Conservation (phyloP, 116 monocot genomes). For the Dioscorea cayenensis region DNA sequence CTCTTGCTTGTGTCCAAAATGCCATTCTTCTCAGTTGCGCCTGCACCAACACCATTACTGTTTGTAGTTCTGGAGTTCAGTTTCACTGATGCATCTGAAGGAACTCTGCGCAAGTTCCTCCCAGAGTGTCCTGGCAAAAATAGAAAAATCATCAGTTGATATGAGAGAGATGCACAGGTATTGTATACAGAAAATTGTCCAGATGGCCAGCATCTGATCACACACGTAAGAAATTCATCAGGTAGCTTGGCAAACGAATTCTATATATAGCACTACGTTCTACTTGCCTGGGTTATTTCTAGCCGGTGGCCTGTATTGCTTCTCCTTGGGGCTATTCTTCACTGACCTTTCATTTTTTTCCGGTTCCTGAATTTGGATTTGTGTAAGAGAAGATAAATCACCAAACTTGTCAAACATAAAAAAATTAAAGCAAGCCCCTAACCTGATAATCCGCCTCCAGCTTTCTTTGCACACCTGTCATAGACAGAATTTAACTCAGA, state of each 20-base stretch:
- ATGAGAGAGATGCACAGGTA: neutral
- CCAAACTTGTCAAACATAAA: neutral
- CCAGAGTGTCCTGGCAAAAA: conserved; percentile 7
- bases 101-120: conserved; percentile 15
- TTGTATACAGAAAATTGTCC: neutral
- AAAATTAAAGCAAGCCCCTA: neutral
- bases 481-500: neutral
- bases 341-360: conserved; percentile 16
- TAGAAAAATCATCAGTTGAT: neutral
- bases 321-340: conserved; percentile 22
- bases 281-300: conserved; percentile 22
- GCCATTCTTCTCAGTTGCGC: conserved; percentile 1
- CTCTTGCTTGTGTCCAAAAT: conserved; percentile 2
- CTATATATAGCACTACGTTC: neutral
- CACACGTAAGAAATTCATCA: too few species aligned
- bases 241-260: too few species aligned
- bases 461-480: conserved; percentile 49
- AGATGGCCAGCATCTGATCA: neutral
- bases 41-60: conserved; percentile 16
- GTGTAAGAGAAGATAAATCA: neutral
- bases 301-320: conserved; percentile 25
- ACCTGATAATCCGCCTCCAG: conserved; percentile 46
- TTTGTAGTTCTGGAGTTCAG: neutral
- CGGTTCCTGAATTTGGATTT: conserved; percentile 14
- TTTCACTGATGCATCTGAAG: conserved; percentile 5